Evolutionary conservation across 2,329 filamentous ascomycete species (phyloP), one percentile per base, ranked within the genome.

Genomic region (Colletotrichum godetiae): DNA sequence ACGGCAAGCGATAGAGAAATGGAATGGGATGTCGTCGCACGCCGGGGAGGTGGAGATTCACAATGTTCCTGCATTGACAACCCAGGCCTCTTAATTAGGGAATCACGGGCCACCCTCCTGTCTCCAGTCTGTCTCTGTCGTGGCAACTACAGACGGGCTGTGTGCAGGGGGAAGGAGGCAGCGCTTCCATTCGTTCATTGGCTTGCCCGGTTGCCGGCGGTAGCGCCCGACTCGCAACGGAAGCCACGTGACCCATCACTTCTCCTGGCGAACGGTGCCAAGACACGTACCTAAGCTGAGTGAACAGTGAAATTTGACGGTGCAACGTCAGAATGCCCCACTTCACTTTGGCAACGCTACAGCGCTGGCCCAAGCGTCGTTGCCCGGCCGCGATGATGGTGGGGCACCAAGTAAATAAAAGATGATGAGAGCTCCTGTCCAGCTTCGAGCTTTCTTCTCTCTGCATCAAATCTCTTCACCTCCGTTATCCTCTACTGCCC

Each of bases 351-450:
- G 19, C 49, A 24, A n/a, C 35, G 42, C 49, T 57, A 12, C 35
- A 24, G 15, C 35, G 42, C 49, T 66, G 73, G 56, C 31, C 70
- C 56, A 35, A 65, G 70, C 64, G 64, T 63, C 75, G 75, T 76
- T 76, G 75, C 75, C 66, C 67, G 67, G 75, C 74, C 76, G 72
- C 59, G 75, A 76, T 76, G 49, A 46, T 46, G 61, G 80, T 82
- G 81, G 82, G 81, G 78, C 80, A 35, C 68, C 79, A 82, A 81
- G 84, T 86, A 86, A 86, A 86, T 85, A 86, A 86, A 86, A 85
- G 80, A 79, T 76, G 78, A 73, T 63, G 71, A 66, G 67, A 73
- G 71, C 61, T 66, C 76, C 73, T 67, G 62, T 63, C n/a, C 77
- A 74, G 75, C 60, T 73, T 59, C 27, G 33, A 74, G 75, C 74